Evolutionary conservation across 306 rosid species (phyloP).

Genomic region (Prunus mume): DNA sequence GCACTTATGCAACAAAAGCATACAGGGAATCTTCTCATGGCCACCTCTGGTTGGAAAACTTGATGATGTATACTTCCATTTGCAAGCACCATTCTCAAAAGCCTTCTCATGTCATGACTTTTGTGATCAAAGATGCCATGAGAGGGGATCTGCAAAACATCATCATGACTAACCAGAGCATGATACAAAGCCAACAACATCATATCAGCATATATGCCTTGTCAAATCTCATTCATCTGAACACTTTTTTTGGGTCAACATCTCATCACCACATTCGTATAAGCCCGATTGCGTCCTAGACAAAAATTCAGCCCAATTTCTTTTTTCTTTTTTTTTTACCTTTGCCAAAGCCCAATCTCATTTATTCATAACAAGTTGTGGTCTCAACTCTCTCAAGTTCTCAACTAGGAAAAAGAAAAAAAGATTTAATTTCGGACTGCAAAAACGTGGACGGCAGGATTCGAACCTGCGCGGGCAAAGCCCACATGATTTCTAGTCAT

Average conservation of each 20-base stretch:
- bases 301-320: not conserved
- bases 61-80: not conserved
- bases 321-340: no score
- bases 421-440: not conserved
- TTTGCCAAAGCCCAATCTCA: not conserved
- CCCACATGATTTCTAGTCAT: constrained; percentile 21
- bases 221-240: not conserved
- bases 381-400: no score
- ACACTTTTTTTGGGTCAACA: no score
- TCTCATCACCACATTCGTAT: no score
- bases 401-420: not conserved
- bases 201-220: not conserved
- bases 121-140: not conserved
- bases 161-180: not conserved
- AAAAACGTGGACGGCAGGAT: constrained; percentile 6
- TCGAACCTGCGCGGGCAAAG: constrained; percentile 15
- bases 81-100: not conserved
- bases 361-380: not conserved
- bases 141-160: not conserved
- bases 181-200: no score
- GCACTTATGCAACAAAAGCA: constrained; percentile 1
- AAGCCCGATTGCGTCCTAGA: no score
- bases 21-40: not conserved
- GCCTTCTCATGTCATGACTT: not conserved
- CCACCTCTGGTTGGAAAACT: not conserved